Percentiles rank a stretch among this genome's conserved stretches.
Conservation (phyloP, 495 filamentous ascomycete species). For the Lophium mytilinum region DNA sequence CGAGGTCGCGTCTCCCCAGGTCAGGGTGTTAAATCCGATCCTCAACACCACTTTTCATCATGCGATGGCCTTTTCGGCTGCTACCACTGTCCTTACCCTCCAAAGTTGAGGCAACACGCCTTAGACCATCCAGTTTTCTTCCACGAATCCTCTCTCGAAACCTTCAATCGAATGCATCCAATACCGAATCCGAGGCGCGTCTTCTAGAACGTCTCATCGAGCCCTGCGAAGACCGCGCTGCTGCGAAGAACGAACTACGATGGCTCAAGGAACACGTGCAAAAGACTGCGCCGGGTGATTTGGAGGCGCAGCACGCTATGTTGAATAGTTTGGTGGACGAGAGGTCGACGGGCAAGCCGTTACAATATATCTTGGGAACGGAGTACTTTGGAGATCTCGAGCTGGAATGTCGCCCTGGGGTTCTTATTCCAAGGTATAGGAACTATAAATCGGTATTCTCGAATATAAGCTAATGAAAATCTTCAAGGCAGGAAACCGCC, state of each 20-base stretch:
- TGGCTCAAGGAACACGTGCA: conserved; percentile 69
- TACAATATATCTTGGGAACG: conserved; percentile 84
- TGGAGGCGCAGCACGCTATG: conserved; percentile 6
- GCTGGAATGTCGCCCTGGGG: conserved; percentile 64
- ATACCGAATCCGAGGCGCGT: too few species aligned
- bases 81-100: too few species aligned
- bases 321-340: conserved; percentile 37
- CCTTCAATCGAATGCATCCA: too few species aligned
- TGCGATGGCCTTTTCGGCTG: too few species aligned
- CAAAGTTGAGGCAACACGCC: too few species aligned
- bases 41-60: too few species aligned
- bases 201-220: conserved; percentile 61
- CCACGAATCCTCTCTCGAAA: too few species aligned
- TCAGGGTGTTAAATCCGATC: too few species aligned
- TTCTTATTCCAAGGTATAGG: conserved; percentile 72
- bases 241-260: conserved; percentile 70
- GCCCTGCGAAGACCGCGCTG: conserved; percentile 56
- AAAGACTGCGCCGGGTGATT: conserved; percentile 1
- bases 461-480: not conserved
- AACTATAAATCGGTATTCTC: not conserved
- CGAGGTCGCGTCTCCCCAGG: too few species aligned
- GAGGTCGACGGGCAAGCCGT: conserved; percentile 58
- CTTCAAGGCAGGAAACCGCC: conserved; percentile 32
- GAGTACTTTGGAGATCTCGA: conserved; percentile 83
- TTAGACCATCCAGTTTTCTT: too few species aligned